Base-by-base conservation (phyloP, 192 early-diverging fungal species). In the Coemansia umbellata region DNA sequence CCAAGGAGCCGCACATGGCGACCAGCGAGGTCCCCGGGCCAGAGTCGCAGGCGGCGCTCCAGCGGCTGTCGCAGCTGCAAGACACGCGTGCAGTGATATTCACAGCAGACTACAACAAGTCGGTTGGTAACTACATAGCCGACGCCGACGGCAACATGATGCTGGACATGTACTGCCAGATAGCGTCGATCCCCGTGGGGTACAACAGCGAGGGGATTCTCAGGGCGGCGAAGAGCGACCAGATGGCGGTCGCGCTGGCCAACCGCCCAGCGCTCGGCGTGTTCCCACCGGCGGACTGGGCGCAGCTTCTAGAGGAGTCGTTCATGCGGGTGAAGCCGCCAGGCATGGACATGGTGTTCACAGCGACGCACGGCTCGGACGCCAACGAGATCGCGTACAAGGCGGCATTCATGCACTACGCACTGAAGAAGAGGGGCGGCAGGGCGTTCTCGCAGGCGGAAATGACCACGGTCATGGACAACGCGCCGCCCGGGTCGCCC, bases 331-430 rank as follows among this genome's bases (percentile, higher is more conserved):
- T 88, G 14, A 74, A 79, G 5, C 87, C 87, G 9, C 64, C 71
- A 35, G 87, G 87, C 3, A 53, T 88, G 66, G 76, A 70, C 53
- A 81, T 86, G 58, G 80, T 88, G 21, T 88, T 88, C 35, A 88
- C 87, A 1, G 77, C 82, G 3, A 83, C 84, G 76, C 83, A 84
- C 50, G 87, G 87, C 3, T 84, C 85, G n/a, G 84, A 84, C 58
- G 82, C 84, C 44, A 88, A 88, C 47, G 87, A 88, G 58, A 77
- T 83, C 31, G 87, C 87, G 1, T 88, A 79, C 72, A 88, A 88
- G 67, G 81, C 85, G 5, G 86, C 86, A 17, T 83, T 88, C 47
- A 84, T 88, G 77, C 79, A 83, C 50, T 70, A 84, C 42, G 78
- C 78, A 40, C 60, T 62, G 44, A 63, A 72, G n/a, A 50, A 58